Conservation (phyloP, 139 green algal species). For the Asterochloris sp. region DNA sequence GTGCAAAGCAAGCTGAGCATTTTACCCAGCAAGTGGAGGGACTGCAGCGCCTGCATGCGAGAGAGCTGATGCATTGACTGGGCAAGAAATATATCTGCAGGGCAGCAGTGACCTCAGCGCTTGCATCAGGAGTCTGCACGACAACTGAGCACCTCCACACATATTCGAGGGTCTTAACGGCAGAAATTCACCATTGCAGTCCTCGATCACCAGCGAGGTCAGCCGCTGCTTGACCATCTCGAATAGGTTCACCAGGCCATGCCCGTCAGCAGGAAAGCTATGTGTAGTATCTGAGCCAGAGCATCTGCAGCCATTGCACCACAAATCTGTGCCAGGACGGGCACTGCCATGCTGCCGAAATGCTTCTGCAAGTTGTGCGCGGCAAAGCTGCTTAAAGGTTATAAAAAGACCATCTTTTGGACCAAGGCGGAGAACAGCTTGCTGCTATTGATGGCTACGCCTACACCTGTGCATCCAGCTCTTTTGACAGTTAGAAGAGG, state of each 20-base stretch:
- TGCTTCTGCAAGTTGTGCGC: neutral
- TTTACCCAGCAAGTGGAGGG: too few species aligned
- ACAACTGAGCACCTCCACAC: too few species aligned
- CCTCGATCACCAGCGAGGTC: neutral
- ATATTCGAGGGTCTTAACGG: too few species aligned
- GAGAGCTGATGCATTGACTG: too few species aligned
- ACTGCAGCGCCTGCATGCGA: too few species aligned
- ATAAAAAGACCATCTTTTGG: neutral
- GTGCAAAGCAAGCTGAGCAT: neutral
- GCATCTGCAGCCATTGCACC: neutral
- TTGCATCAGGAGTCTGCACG: too few species aligned
- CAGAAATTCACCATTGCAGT: neutral
- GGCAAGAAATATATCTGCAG: too few species aligned
- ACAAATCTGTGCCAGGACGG: neutral
- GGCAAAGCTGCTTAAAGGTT: neutral
- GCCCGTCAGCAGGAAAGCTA: constrained; percentile 1
- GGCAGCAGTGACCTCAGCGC: too few species aligned
- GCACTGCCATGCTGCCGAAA: neutral
- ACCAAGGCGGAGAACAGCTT: neutral
- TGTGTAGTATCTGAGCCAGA: constrained; percentile 1
- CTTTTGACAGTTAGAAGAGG: too few species aligned
- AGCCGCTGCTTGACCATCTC: neutral
- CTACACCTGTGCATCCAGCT: neutral
- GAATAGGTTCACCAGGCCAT: neutral
- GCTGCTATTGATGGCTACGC: neutral